Conservation (phyloP, 768 basidiomycete genomes). For the Panus rudis region DNA sequence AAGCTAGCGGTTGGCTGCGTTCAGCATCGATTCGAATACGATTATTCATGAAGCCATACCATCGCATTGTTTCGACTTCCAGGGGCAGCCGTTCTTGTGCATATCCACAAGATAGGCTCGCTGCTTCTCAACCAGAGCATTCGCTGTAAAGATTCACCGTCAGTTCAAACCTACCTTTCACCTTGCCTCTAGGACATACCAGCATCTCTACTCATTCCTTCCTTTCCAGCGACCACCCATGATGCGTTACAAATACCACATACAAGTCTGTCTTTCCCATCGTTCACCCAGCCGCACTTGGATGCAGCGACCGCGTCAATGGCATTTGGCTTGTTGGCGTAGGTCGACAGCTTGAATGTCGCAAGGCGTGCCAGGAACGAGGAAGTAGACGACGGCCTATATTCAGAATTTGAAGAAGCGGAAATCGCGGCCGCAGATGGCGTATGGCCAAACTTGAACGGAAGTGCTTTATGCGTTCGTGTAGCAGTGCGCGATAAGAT, state of each 20-base stretch:
- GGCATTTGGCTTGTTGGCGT: conserved; percentile 65
- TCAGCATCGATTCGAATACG: not conserved
- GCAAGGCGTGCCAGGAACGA: conserved; percentile 69
- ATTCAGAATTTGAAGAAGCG: conserved; percentile 43
- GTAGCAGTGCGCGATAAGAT: conserved; percentile 63
- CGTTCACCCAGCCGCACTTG: conserved; percentile 79
- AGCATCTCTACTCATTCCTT: conserved; percentile 70
- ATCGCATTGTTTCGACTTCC: conserved; percentile 77
- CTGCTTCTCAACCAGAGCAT: conserved; percentile 69
- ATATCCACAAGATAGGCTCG: conserved; percentile 52
- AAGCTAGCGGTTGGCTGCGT: conserved; percentile 36
- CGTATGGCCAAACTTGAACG: conserved; percentile 33
- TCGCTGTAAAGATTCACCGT: conserved; percentile 36
- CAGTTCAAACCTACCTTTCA: conserved; percentile 25
- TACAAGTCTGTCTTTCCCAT: conserved; percentile 72
- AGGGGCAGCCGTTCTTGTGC: conserved; percentile 81
- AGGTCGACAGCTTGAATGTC: conserved; percentile 75
- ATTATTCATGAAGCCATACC: conserved; percentile 35
- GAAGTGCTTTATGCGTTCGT: conserved; percentile 43
- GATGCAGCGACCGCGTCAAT: conserved; percentile 78
- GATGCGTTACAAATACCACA: conserved; percentile 66
- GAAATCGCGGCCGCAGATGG: conserved; percentile 19
- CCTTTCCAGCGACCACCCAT: conserved; percentile 66
- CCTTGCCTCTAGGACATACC: conserved; percentile 41
- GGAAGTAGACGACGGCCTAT: conserved; percentile 69